Conservation (phyloP, 1,284 basidiomycete genomes). For the Leccinum fuscescens region DNA sequence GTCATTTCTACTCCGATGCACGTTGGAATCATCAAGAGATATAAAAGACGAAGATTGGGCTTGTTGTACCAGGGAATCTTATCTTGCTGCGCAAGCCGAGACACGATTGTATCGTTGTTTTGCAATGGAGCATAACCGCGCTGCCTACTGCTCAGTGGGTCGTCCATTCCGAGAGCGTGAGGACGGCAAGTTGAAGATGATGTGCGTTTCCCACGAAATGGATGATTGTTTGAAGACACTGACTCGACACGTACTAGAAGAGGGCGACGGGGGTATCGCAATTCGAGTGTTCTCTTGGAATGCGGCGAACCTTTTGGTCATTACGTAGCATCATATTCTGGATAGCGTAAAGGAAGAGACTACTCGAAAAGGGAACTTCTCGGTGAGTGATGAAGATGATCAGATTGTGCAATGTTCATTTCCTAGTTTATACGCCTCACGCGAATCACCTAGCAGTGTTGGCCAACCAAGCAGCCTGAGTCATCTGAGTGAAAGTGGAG, state of each 20-base stretch:
- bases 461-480: neutral
- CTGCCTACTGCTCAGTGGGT: neutral
- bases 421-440: neutral
- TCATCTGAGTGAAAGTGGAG: neutral
- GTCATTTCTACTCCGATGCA: conserved; percentile 65
- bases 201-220: neutral
- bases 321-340: neutral
- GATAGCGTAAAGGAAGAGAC: neutral
- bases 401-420: neutral
- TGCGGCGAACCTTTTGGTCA: neutral
- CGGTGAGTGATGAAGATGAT: neutral
- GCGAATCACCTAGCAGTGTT: neutral
- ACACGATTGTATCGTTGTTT: conserved; percentile 40
- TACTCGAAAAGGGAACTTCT: neutral
- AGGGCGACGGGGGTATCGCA: neutral
- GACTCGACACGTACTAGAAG: neutral
- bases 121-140: neutral
- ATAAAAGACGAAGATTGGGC: conserved; percentile 32
- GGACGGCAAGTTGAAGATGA: neutral
- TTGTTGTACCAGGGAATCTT: conserved; percentile 55
- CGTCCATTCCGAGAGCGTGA: conserved; percentile 6
- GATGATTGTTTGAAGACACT: neutral
- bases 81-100: conserved; percentile 43
- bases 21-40: conserved; percentile 54
- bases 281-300: neutral